These are phyloP conservation scores for Tetrapisispora taiwanensis DNA, from an alignment of 805 yeast genomes.

Conservation along the genomic window DNA sequence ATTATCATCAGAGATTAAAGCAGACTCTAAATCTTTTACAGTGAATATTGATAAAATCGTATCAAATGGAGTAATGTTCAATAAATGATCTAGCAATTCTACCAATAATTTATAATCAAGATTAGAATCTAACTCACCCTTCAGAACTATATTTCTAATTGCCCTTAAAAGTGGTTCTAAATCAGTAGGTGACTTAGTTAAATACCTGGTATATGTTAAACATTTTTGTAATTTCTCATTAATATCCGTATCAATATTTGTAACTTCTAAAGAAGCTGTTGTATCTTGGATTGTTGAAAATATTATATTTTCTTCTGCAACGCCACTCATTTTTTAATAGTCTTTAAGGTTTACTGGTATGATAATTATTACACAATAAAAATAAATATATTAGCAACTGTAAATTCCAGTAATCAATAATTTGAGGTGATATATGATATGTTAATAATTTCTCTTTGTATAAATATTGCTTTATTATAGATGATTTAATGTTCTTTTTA, in stretches of 20 bases:
- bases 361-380: too few relatives aligned
- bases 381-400: too few relatives aligned
- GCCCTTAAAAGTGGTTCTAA: slow-evolving; percentile 11
- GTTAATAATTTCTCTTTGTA: too few relatives aligned
- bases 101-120: slow-evolving; percentile 18
- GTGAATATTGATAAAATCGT: slow-evolving; percentile 15
- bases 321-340: not conserved
- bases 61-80: slow-evolving; percentile 17
- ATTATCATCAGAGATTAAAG: slow-evolving; percentile 14
- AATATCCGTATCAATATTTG: slow-evolving; percentile 4
- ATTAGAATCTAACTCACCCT: not conserved
- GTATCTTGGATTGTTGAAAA: not conserved
- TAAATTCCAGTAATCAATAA: too few relatives aligned
- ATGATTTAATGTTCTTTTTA: too few relatives aligned
- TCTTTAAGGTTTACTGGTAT: too few relatives aligned
- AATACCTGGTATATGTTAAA: slow-evolving; percentile 13
- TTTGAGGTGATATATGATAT: too few relatives aligned
- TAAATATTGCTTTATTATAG: too few relatives aligned
- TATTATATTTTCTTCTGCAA: not conserved
- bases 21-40: slow-evolving; percentile 15
- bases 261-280: not conserved
- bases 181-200: slow-evolving; percentile 5
- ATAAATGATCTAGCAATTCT: slow-evolving; percentile 13
- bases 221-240: slow-evolving; percentile 13
- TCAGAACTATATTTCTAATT: slow-evolving; percentile 12